Evolutionary conservation across 805 yeast genomes (phyloP), one percentile per base, ranked within the genome.

Genomic region (Diddensiella caesifluorescens): DNA sequence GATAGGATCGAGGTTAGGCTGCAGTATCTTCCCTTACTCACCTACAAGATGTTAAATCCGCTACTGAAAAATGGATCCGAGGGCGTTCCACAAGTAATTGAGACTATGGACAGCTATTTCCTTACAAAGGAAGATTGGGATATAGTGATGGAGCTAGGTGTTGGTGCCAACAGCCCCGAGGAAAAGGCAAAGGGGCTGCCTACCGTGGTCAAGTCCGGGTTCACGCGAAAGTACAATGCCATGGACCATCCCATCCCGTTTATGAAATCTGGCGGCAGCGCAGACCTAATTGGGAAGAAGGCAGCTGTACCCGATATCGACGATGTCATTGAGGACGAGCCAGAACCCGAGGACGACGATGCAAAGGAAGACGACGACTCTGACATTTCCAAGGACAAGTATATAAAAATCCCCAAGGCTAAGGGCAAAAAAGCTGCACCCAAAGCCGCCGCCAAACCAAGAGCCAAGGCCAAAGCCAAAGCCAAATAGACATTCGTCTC

Each of bases 61-160:
- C 54, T 92, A 16, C 31, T 76, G 3, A 49, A 60, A 2, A 51
- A 69, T 0, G 86, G 83, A 0, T 69, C 71, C 4, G 85, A 70
- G 2, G 94, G 87, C 1, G 74, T 90, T 23, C 67, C 68, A 0
- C 74, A 71, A 2, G 81, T 83, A 2, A 78, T 92, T 37, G 67
- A 69, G n/a, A 54, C 76, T 1, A 73, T 92, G 83, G 99, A 92
- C 62, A 69, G 77, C 26, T 92, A 92, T 61, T 92, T 78, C 55
- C 61, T 92, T 28, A 83, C 95, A 5, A 83, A 78, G 54, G 95
- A 89, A 44, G 97, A 92, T 61, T 90, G 95, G 89, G 97, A 90
- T 56, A 73, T 73, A 18, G 66, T 92, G 7, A 70, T 87, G 74
- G 97, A 89, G 48, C 75, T 89, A 47, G 82, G 86, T 13, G 80